Base-by-base conservation (phyloP, 2,329 filamentous ascomycete genomes). In the Xylariaceae sp. region DNA sequence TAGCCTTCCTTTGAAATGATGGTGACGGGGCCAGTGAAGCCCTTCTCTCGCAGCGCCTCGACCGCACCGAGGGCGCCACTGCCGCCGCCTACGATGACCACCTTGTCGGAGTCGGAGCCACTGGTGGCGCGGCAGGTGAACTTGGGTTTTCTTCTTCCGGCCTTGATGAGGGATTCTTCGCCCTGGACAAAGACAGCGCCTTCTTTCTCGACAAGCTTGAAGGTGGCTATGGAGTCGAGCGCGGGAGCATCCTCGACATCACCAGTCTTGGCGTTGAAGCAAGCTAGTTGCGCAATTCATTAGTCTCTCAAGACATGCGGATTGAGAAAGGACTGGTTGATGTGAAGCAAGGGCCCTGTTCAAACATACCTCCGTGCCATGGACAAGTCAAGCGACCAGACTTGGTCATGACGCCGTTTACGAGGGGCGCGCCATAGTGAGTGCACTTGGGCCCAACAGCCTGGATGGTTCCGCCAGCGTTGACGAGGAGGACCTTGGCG, bases 211-310 rank as follows among this genome's bases (percentile, higher is more conserved):
- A 83, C 75, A 31, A 97, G 76, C 48, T 90, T 84, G 74, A 95
- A 99, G 46, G 87, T 86, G 42, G 88, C 82, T 22, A 99, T 75
- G n/a, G 89, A 80, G 64, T 97, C 90, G 22, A 96, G 82, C 2
- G 90, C 94, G 0, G 94, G 94, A 1, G 93, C 92, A 66, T 97
- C 90, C 73, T 99, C 94, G 53, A 97, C 89, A 63, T 99, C 94
- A 48, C 94, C 94, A 6, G 88, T 95, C 50, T 81, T 80, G 57
- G 90, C 84, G 57, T 90, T 94, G 75, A 97, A 99, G 77, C 94
- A 99, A 51, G 94, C 94, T 92, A 58, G 47, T 7, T 5, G 40
- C 28, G n/a, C 16, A n/a, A 42, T 10, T 45, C 13, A 14, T 12
- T 12, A n/a, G 31, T 6, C 22, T 28, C 22, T 28, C n/a, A n/a